Evolutionary conservation across 352 stramenopile genomes (phyloP), one percentile per base, ranked within the genome.

Genomic region (Globisporangium lucens): DNA sequence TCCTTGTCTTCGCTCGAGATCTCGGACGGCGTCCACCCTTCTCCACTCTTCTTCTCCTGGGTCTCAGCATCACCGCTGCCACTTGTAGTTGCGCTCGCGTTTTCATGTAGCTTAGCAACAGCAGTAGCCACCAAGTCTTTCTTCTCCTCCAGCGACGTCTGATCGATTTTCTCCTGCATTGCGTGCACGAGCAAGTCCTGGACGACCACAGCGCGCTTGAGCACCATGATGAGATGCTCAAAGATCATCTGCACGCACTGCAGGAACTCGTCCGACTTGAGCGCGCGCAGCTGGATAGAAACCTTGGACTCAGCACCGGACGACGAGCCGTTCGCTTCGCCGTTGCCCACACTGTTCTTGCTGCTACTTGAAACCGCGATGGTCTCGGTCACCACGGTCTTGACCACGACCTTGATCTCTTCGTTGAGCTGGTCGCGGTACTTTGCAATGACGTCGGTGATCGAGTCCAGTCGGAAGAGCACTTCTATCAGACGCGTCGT

Each of bases 231-330:
- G 67, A 96, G 73, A 61, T 96, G 88, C 70, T 96, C 88, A 70
- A 96, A 96, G 52, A 94, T 94, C 88, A 96, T 96, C 64, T 94
- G 83, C 22, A 96, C 82, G 61, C 88, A 96, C 62, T 92, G 82
- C 8, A 94, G 74, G 65, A 96, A 96, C 63, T 96, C 88, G 61
- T 96, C 87, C 4, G 88, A 93, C 3, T 71, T 88, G 36, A 96
- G 73, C 5, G 85, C 86, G 61, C 84, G 80, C 41, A 96, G 71
- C 62, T 94, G 88, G 51, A 89, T 79, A 17, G 85, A 94, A 13
- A 96, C 83, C 68, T 96, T 94, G n/a, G 85, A 91, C 59, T 93
- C 85, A 56, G 51, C 62, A n/a, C 64, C 69, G 15, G 56, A 70
- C 9, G 69, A 66, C 9, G 69, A 64, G 3, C 60, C 59, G 24